Conservation (phyloP, 805 yeast genomes). For the Metschnikowia picachoensis region DNA sequence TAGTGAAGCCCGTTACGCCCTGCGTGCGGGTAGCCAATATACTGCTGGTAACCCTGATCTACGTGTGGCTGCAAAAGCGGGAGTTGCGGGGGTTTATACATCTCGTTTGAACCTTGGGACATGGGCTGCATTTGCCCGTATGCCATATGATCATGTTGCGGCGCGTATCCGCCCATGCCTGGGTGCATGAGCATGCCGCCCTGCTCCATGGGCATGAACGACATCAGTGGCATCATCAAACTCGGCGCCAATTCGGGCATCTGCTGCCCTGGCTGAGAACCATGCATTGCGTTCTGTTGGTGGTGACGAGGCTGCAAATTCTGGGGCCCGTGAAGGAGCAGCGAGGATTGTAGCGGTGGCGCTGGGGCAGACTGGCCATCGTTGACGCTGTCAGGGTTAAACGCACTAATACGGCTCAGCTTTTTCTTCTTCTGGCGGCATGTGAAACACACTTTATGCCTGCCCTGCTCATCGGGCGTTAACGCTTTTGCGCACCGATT, state of each 20-base stretch:
- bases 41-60: constrained; percentile 12
- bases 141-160: constrained; percentile 12
- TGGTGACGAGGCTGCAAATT: constrained; percentile 2
- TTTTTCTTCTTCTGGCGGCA: constrained; percentile 56
- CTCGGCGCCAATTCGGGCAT: constrained; percentile 5
- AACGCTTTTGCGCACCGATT: constrained; percentile 57
- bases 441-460: constrained; percentile 51
- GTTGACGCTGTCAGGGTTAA: not conserved
- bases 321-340: constrained; percentile 1
- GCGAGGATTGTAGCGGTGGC: constrained; percentile 1
- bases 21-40: constrained; percentile 7
- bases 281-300: not conserved
- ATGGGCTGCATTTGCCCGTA: constrained; percentile 10
- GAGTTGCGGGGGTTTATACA: constrained; percentile 13
- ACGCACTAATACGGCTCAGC: constrained; percentile 10
- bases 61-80: constrained; percentile 16
- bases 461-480: constrained; percentile 42
- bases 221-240: constrained; percentile 10
- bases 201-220: constrained; percentile 14
- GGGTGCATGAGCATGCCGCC: constrained; percentile 11
- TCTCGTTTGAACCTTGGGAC: constrained; percentile 6
- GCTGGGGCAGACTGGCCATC: not conserved
- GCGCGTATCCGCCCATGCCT: constrained; percentile 3
- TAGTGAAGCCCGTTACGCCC: constrained; percentile 1
- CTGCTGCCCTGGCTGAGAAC: not conserved